Percentiles rank a stretch among this genome's conserved stretches.
phyloP scores from a whole-genome alignment of 2,329 filamentous ascomycete genomes.

The Paramyrothecium sp. region DNA sequence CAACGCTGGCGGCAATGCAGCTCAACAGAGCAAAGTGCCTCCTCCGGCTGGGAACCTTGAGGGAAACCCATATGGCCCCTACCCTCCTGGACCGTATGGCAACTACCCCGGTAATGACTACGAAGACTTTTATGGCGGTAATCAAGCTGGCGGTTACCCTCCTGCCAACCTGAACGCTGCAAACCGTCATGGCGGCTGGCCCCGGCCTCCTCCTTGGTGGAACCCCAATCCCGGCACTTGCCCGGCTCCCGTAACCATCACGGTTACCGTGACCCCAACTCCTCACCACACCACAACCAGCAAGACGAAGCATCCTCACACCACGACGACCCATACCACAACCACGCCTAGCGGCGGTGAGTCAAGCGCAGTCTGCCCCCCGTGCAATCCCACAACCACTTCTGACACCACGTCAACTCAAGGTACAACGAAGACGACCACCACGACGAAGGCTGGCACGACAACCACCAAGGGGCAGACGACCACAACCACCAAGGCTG shows the following conservation, averaged over 20 bases:
- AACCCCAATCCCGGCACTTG: not conserved
- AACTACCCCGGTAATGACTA: not conserved
- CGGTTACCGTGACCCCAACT: not conserved
- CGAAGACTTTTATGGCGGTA: too few relatives aligned
- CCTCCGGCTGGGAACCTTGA: not conserved
- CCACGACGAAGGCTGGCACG: not conserved
- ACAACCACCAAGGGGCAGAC: too few relatives aligned
- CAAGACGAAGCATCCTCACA: not conserved
- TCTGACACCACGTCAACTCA: conserved; percentile 15
- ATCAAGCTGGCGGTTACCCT: not conserved
- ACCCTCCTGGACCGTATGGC: too few relatives aligned
- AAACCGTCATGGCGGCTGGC: not conserved
- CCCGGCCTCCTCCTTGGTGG: not conserved
- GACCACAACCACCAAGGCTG: too few relatives aligned
- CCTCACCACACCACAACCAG: not conserved
- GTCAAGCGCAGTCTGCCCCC: conserved; percentile 1
- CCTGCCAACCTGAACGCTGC: too few relatives aligned
- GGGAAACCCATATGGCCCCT: too few relatives aligned
- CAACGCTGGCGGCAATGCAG: conserved; percentile 6
- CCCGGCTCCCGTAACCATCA: not conserved
- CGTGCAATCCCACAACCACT: conserved; percentile 20
- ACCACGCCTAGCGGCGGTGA: not conserved
- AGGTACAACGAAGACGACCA: not conserved
- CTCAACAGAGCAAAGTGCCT: not conserved
- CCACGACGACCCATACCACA: not conserved